Evolutionary conservation across 1,284 basidiomycete genomes (phyloP), one percentile per base, ranked within the genome.

Genomic region (Puccinia brachypodii): DNA sequence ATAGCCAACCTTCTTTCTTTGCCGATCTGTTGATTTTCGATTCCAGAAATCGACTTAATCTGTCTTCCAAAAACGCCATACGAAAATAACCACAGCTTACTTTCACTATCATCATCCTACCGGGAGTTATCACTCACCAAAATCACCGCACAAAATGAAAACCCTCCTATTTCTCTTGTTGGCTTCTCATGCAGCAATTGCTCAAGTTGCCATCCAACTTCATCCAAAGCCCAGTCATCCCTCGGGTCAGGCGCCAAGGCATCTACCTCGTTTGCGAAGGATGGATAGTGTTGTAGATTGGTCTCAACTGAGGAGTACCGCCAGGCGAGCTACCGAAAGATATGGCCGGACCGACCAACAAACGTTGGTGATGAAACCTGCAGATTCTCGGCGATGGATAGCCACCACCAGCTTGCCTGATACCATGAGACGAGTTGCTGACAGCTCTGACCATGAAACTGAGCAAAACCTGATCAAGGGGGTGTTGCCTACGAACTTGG

Each of bases 351-450:
- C 11, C 14, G 33, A 42, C 14, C 53, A 3, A 36, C 28, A 75
- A 62, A 9, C 73, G 16, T 14, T 44, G n/a, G 22, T 44, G n/a
- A 0, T 38, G 47, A 72, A 72, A 22, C 36, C 31, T 16, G 2
- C 50, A 22, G 36, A 73, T 25, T 42, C 47, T 14, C 50, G 78
- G 22, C 44, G 78, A 47, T 80, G 78, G 78, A 60, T 80, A 38
- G 69, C 78, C 4, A 58, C 50, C 31, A 62, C 33, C 25, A 80
- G 69, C 22, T 44, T 80, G 42, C 78, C 78, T 62, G 36, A 56
- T 42, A 40, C 53, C n/a, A 14, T 79, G 53, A 69, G 64, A 42
- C 38, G 36, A 13, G 50, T 79, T 9, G 50, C 64, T 9, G n/a
- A 50, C 9, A 71, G 14, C 28, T 72, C 64, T 71, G 53, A 69